Evolutionary conservation across 345 rosid species (phyloP).

Genomic region (Aegle marmelos): DNA sequence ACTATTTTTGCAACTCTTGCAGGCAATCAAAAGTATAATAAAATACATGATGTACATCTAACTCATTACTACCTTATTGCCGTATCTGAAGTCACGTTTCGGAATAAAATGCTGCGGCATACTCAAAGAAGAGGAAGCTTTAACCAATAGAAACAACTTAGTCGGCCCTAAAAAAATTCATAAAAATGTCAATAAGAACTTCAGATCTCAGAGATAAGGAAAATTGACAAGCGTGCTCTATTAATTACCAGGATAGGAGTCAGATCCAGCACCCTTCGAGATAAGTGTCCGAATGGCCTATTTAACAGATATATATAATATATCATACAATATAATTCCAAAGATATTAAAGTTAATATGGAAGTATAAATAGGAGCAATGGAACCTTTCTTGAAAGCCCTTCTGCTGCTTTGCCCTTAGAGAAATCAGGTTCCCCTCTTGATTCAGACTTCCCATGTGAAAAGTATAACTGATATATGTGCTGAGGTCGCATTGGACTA

Average conservation of each 20-base stretch:
- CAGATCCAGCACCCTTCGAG: constrained; percentile 77
- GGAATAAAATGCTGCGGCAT: constrained; percentile 86
- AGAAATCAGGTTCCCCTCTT: constrained; percentile 39
- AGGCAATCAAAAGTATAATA: background rate
- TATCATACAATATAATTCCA: background rate
- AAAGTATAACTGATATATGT: constrained; percentile 61
- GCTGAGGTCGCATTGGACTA: constrained; percentile 72
- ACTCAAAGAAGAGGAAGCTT: constrained; percentile 71
- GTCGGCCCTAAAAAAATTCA: constrained; percentile 49
- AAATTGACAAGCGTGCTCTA: constrained; percentile 7
- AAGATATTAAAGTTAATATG: background rate
- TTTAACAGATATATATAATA: background rate
- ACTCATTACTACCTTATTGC: constrained; percentile 57
- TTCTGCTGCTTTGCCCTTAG: constrained; percentile 58
- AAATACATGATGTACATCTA: background rate
- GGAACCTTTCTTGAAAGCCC: constrained; percentile 80
- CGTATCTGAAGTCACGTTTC: constrained; percentile 85
- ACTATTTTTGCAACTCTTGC: background rate
- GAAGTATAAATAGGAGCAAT: constrained; percentile 1
- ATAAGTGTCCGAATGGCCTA: constrained; percentile 79
- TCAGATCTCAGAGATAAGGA: background rate
- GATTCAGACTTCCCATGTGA: constrained; percentile 28
- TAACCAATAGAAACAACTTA: constrained; percentile 73
- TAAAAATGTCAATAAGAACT: background rate
- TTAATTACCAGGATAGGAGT: constrained; percentile 66